Evolutionary conservation across 768 basidiomycete genomes (phyloP).

Genomic region (Leccinum arenicola): DNA sequence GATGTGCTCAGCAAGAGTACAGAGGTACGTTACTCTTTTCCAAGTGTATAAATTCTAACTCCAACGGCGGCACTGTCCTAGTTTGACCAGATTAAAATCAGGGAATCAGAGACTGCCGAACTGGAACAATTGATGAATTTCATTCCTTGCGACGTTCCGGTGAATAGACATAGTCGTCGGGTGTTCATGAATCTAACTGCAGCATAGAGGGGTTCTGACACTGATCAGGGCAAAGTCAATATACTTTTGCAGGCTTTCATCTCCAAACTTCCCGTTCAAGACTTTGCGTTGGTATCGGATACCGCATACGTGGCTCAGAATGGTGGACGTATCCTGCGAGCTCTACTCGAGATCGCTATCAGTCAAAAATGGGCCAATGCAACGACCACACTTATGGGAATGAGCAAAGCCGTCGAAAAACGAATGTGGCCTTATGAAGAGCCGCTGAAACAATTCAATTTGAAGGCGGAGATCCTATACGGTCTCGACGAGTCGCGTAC

Average conservation of each 20-base stretch:
- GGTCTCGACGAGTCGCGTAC: constrained; percentile 78
- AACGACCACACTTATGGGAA: constrained; percentile 73
- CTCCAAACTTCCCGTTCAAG: constrained; percentile 76
- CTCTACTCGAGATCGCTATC: constrained; percentile 90
- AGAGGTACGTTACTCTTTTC: constrained; percentile 53
- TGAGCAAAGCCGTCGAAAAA: constrained; percentile 93
- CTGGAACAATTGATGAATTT: constrained; percentile 64
- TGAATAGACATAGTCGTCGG: constrained; percentile 29
- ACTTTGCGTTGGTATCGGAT: constrained; percentile 96
- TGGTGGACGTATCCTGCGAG: constrained; percentile 90
- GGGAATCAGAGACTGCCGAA: constrained; percentile 87
- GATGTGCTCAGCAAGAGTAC: constrained; percentile 85
- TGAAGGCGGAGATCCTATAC: constrained; percentile 76
- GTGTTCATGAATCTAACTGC: not conserved
- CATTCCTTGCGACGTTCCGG: constrained; percentile 81
- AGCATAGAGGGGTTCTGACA: constrained; percentile 59
- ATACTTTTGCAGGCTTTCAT: constrained; percentile 91
- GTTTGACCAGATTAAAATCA: constrained; percentile 94
- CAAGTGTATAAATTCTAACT: not conserved
- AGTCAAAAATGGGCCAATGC: constrained; percentile 89
- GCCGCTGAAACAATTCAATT: constrained; percentile 76
- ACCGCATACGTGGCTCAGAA: constrained; percentile 94
- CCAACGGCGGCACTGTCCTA: constrained; percentile 27
- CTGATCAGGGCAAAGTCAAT: constrained; percentile 85
- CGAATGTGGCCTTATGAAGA: constrained; percentile 95